Evolutionary conservation across 805 yeast genomes (phyloP).

Genomic region (Yarrowia deformans): DNA sequence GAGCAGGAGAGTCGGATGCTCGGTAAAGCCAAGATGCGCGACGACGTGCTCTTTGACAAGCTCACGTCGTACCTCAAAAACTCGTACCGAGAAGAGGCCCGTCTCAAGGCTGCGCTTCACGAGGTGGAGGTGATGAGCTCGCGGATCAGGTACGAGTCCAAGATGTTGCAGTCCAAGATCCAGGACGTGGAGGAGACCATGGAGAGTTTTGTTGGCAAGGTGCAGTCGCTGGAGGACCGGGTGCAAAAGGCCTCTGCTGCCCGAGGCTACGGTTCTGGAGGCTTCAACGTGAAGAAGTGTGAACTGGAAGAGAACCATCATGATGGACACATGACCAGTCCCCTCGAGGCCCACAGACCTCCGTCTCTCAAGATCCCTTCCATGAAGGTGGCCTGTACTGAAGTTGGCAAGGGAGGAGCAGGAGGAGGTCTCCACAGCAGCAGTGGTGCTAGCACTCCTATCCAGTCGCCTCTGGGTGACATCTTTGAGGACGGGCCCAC

Average conservation of each 20-base stretch:
- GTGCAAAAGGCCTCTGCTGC: conserved; percentile 14
- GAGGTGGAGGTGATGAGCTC: conserved; percentile 46
- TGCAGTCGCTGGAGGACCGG: conserved; percentile 42
- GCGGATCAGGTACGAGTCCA: conserved; percentile 66
- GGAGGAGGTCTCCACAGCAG: neutral
- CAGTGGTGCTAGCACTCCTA: neutral
- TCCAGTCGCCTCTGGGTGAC: conserved; percentile 16
- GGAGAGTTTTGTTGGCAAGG: conserved; percentile 54
- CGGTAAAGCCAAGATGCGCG: conserved; percentile 15
- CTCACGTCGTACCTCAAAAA: conserved; percentile 36
- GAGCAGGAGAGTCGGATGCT: conserved; percentile 25
- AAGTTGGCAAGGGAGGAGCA: conserved; percentile 9
- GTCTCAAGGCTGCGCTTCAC: conserved; percentile 37
- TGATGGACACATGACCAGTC: conserved; percentile 1
- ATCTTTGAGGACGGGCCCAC: conserved; percentile 27
- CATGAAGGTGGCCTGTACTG: conserved; percentile 11
- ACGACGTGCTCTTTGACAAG: conserved; percentile 35
- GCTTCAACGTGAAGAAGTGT: conserved; percentile 5
- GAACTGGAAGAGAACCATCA: neutral
- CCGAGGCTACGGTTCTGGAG: conserved; percentile 22
- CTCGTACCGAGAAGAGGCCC: conserved; percentile 33
- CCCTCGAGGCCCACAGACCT: conserved; percentile 12
- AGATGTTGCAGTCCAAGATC: conserved; percentile 64
- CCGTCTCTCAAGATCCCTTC: conserved; percentile 20
- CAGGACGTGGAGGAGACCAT: conserved; percentile 72